Conservation (phyloP, 306 rosid genomes). For the Quercus wislizeni region DNA sequence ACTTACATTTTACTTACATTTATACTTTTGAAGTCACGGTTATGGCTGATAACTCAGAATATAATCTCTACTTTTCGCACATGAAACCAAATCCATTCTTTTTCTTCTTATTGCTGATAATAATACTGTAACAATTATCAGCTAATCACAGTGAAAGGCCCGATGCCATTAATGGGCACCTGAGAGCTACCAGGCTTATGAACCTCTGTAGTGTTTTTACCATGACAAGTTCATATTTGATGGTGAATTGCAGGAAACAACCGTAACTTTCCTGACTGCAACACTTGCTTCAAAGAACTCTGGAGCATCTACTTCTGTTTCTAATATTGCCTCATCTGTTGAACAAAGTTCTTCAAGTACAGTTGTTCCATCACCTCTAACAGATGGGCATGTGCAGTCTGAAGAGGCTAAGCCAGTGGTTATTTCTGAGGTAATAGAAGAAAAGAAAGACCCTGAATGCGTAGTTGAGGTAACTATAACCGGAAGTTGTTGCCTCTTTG, state of each 20-base stretch:
- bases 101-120: background rate
- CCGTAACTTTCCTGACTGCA: conserved; percentile 48
- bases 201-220: background rate
- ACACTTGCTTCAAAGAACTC: conserved; percentile 55
- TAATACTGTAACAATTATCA: background rate
- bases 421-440: conserved; percentile 6
- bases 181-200: no score
- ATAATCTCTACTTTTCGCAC: background rate
- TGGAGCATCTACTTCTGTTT: conserved; percentile 33
- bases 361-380: conserved; percentile 5
- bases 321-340: conserved; percentile 21
- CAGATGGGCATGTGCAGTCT: conserved; percentile 7
- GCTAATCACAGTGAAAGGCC: background rate
- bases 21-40: background rate
- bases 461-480: conserved; percentile 30
- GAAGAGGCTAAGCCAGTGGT: conserved; percentile 19
- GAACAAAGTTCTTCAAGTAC: conserved; percentile 25
- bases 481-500: background rate
- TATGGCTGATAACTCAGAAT: background rate
- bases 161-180: background rate
- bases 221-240: background rate
- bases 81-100: background rate
- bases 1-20: background rate
- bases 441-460: conserved; percentile 10
- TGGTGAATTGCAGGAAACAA: conserved; percentile 44